Percentiles rank a stretch among this genome's conserved stretches.
These are phyloP conservation scores for Rhododendron ferrugineum DNA, from an alignment of 148 eudicot genomes.

Conservation along the genomic window DNA sequence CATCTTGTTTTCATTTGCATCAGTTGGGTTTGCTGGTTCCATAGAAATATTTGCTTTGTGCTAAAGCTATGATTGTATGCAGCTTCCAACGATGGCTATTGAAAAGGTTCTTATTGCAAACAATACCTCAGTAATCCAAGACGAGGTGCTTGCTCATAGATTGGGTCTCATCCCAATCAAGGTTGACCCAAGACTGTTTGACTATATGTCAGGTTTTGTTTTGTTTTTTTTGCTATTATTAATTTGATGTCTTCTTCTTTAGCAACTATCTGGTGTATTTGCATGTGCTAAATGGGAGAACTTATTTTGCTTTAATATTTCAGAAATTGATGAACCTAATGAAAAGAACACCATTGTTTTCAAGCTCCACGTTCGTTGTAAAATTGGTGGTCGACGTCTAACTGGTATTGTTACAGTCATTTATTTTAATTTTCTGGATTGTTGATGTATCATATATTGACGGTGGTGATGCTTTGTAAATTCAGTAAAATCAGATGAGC, in stretches of 20 bases:
- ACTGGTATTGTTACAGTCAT: slow-evolving; percentile 43
- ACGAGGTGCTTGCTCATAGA: slow-evolving; percentile 96
- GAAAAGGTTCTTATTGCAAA: slow-evolving; percentile 83
- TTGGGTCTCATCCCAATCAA: slow-evolving; percentile 82
- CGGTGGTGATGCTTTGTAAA: slow-evolving; percentile 1
- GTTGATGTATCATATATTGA: slow-evolving; percentile 3
- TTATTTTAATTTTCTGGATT: not conserved
- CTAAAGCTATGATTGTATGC: slow-evolving; percentile 12
- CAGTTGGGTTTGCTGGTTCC: not conserved
- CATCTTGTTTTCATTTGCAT: not conserved
- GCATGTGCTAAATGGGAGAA: not conserved
- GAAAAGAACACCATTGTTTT: slow-evolving; percentile 95
- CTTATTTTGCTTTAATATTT: slow-evolving; percentile 7
- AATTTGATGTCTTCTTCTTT: not conserved
- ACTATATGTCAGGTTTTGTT: slow-evolving; percentile 68
- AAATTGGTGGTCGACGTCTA: slow-evolving; percentile 38
- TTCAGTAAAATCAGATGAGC: slow-evolving; percentile 65
- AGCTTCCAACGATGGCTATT: slow-evolving; percentile 99
- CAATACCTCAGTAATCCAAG: slow-evolving; percentile 84
- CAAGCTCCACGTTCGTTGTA: slow-evolving; percentile 65
- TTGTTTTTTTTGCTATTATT: not conserved
- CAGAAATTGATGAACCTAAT: slow-evolving; percentile 87
- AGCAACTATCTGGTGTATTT: not conserved
- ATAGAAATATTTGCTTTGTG: not conserved
- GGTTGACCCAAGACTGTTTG: slow-evolving; percentile 88